Base-by-base conservation (phyloP, 225 moss, liverwort and hornwort species). In the Straminergon stramineum region DNA sequence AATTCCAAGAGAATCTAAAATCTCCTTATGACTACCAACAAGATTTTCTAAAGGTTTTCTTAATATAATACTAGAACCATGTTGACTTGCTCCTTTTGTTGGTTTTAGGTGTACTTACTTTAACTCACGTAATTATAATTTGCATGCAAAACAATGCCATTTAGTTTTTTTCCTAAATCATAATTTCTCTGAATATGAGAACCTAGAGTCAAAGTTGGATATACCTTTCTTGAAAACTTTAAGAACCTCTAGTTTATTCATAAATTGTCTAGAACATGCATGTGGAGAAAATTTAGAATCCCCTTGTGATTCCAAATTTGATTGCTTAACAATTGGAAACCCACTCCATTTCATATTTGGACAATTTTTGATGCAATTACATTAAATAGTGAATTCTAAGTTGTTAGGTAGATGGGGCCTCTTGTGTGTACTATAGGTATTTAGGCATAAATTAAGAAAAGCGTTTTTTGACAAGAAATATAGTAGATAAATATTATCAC, bases 271-370 rank as follows among this genome's bases (percentile, higher is more conserved):
- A 3, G 37, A 78, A 55, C 0, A 78, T 78, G 6, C 9, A 55
- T 55, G 0, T 0, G 0, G 0, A 55, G 1, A 37, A 55, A 24
- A 37, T 15, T 6, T 37, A 15, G 0, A 55, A 35, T 15, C 13
- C 3, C 6, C 15, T 22, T 53, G 1, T 14, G 52, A 53, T 0
- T 77, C 15, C 1, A 55, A 15, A 55, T 55, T 23, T 5, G 1
- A 35, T 37, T 15, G 6, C 15, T 55, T 52, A 53, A 77, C 5
- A 35, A 22, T 1, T 77, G 1, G 10, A 78, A 78, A 37, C 3
- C 9, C 2, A 23, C 6, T 53, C 6, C 1, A 37, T 9, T 37
- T 16, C 2, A 15, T 24, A 37, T 78, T 55, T 78, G 3, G 6
- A 26, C 2, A 16, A 10, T 56, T 37, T 22, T 16, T 37, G 24